phyloP scores from a whole-genome alignment of 495 filamentous ascomycete genomes.

The Hypoxylon subgilvum region DNA sequence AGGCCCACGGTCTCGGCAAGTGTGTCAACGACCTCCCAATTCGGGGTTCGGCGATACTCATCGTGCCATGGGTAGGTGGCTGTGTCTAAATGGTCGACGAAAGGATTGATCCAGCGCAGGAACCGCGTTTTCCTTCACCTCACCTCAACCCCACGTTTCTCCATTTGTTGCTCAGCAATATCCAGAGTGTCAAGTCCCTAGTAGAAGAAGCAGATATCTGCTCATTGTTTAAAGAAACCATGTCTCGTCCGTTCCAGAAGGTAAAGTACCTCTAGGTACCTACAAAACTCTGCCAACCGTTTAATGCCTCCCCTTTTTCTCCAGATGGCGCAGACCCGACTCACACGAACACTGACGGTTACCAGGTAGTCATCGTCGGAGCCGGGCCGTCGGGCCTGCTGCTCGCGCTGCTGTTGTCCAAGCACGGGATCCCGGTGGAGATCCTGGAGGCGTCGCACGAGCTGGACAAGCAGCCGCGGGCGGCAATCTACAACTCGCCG shows the following conservation, averaged over 20 bases:
- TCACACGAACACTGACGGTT: background rate
- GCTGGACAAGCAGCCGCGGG: slow-evolving; percentile 61
- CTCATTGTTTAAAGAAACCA: slow-evolving; percentile 19
- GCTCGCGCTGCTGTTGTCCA: slow-evolving; percentile 60
- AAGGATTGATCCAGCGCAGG: background rate
- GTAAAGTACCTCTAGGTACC: slow-evolving; percentile 1
- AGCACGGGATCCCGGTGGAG: slow-evolving; percentile 58
- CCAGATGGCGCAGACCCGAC: background rate
- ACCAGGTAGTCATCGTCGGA: slow-evolving; percentile 55
- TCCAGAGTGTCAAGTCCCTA: background rate
- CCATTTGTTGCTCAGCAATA: slow-evolving; percentile 9
- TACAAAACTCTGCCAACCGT: background rate
- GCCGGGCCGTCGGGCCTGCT: slow-evolving; percentile 65
- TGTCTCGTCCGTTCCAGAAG: slow-evolving; percentile 36
- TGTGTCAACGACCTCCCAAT: slow-evolving; percentile 9
- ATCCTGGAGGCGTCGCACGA: slow-evolving; percentile 57
- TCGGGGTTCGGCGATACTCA: slow-evolving; percentile 15
- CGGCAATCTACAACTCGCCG: slow-evolving; percentile 60
- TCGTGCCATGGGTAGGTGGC: background rate
- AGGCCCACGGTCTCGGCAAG: slow-evolving; percentile 29
- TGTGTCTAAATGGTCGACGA: slow-evolving; percentile 8
- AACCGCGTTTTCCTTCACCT: background rate
- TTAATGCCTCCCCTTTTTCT: background rate
- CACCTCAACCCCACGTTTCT: slow-evolving; percentile 7
- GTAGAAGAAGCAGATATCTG: background rate